Evolutionary conservation across 306 rosid genomes (phyloP), one percentile per base, ranked within the genome.

Genomic region (Benincasa hispida): DNA sequence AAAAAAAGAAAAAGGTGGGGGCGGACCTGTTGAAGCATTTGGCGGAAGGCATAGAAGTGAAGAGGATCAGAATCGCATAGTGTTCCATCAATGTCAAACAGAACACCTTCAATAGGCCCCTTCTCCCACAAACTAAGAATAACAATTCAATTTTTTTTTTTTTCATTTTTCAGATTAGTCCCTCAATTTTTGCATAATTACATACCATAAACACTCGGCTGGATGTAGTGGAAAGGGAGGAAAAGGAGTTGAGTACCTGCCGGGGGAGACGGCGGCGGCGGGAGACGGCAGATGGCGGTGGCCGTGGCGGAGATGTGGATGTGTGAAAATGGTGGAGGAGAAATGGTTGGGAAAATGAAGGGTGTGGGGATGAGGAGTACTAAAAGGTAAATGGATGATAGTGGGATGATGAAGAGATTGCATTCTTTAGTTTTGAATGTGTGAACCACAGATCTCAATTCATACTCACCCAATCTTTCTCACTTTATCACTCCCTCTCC

Each of bases 41-140:
- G 51, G 19, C 80, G 79, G 73, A 78, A 87, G 62, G 88, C 88
- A 32, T 63, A 47, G 45, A 74, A 84, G 35, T 84, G 86, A 57
- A 80, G 67, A 18, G 87, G 87, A 75, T 84, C 85, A 15, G 84
- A 84, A 76, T 84, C 90, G 56, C 87, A 84, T 39, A 87, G 57
- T 25, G 85, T 87, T 72, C 87, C 90, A 75, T 87, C 87, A 50
- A 87, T 82, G 55, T 87, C 87, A 67, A 87, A 87, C 30, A 84
- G 84, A 82, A 87, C 79, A 18, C 85, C 86, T 79, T 84, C 54
- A 6, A 86, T 84, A 57, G 86, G 84, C 10, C 55, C 74, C 54
- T 68, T 68, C 35, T 68, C 74, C 9, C 55, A 11, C n/a, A 41
- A 68, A 0, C 74, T 67, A 35, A 21, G 5, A 41, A 68, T 39